Evolutionary conservation across 139 green algal genomes (phyloP), one percentile per base, ranked within the genome.

Genomic region (Haematococcus sp.): DNA sequence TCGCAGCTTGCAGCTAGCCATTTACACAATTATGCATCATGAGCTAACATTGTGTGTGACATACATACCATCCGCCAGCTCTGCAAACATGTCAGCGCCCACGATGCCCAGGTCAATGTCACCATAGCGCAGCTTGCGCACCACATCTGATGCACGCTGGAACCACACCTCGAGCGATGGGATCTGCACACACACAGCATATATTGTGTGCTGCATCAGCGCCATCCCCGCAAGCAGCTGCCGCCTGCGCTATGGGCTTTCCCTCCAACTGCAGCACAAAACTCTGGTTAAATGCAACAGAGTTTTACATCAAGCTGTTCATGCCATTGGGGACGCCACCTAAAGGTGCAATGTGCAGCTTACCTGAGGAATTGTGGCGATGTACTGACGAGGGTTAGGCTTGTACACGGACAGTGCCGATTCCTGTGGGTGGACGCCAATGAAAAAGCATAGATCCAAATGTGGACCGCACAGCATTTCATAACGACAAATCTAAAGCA

Each of bases 41-140:
- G n/a, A n/a, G n/a, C n/a, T n/a, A n/a, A n/a, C n/a, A n/a, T n/a
- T n/a, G n/a, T n/a, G n/a, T n/a, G n/a, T n/a, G n/a, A n/a, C 40
- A 49, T 49, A 11, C 40, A 19, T 11, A 49, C 78, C 77, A 58
- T 88, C 81, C 0, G 82, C 87, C n/a, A 95, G 83, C 86, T 98
- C 95, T 3, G 44, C 27, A 28, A 97, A 92, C 95, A 99, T 99
- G 88, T 99, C 95, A 27, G 90, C 88, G 63, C 96, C 96, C 40
- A 99, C 93, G 34, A 99, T 98, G 73, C 94, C 96, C 15, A 99
- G 83, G 88, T 99, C 96, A 15, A 99, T 83, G 80, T 99, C 96
- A 1, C 95, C 93, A 27, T 88, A 92, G 23, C 83, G 68, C 54
- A 87, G 79, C 87, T 98, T 98, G 43, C 96, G 88, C 71, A 99